These are phyloP conservation scores for Pelargonium australe DNA, from an alignment of 441 rosid genomes.

Conservation along the genomic window DNA sequence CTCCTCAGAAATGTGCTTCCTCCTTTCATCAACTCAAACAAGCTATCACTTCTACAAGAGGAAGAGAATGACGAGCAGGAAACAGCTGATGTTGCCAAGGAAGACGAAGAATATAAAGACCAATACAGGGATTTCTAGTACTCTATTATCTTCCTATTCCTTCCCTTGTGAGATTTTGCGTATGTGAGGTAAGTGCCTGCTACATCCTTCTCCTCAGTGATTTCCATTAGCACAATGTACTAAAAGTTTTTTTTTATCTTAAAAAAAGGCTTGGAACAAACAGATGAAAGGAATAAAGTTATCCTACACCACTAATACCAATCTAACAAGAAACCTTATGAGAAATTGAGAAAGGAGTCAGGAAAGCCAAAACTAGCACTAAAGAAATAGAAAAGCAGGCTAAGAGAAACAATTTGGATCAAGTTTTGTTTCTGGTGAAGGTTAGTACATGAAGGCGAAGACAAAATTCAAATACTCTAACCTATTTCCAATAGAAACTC, in stretches of 20 bases:
- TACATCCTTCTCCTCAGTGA: not conserved
- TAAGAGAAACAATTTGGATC: too few species aligned
- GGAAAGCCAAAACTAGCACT: too few species aligned
- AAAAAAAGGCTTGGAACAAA: too few species aligned
- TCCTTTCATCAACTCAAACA: slow-evolving; percentile 35
- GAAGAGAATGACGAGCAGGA: slow-evolving; percentile 23
- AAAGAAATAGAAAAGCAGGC: too few species aligned
- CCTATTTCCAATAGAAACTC: too few species aligned
- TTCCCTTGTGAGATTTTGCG: slow-evolving; percentile 20
- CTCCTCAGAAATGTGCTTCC: slow-evolving; percentile 37
- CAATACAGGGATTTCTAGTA: not conserved
- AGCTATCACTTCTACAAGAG: slow-evolving; percentile 23
- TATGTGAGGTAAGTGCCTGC: slow-evolving; percentile 10
- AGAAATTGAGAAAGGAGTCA: too few species aligned
- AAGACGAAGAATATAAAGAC: slow-evolving; percentile 16
- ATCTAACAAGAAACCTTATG: too few species aligned
- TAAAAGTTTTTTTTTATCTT: not conserved
- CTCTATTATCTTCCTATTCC: not conserved
- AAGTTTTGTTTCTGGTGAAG: too few species aligned
- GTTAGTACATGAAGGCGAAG: too few species aligned
- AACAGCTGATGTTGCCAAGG: slow-evolving; percentile 13
- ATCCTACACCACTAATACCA: too few species aligned
- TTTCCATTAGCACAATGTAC: not conserved
- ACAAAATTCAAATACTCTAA: too few species aligned
- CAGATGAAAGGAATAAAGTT: too few species aligned